These are phyloP conservation scores for Globisporangium heterothallicum DNA, from an alignment of 352 stramenopile genomes.

Conservation along the genomic window DNA sequence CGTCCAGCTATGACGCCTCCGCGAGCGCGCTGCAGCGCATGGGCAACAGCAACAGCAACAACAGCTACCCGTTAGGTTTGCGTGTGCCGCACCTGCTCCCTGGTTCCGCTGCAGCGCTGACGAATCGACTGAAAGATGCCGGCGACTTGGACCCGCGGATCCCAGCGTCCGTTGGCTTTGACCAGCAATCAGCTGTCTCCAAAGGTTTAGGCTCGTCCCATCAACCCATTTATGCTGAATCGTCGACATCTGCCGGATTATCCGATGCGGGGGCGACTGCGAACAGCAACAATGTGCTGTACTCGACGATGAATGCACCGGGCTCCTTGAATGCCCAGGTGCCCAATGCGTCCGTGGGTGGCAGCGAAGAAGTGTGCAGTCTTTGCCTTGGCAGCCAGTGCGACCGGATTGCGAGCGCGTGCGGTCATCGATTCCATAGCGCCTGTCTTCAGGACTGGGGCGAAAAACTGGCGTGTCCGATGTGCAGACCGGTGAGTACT, in stretches of 20 bases:
- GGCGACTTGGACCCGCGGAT: constrained; percentile 12
- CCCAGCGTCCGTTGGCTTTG: constrained; percentile 5
- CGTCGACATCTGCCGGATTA: not conserved
- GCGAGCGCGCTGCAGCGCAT: constrained; percentile 13
- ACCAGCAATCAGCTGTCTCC: constrained; percentile 3
- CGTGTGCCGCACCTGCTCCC: constrained; percentile 12
- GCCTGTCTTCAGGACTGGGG: constrained; percentile 65
- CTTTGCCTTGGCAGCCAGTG: constrained; percentile 42
- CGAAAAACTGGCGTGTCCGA: constrained; percentile 40
- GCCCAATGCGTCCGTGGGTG: not conserved
- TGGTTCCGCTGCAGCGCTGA: constrained; percentile 11
- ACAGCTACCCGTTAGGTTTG: not conserved
- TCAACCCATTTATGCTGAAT: constrained; percentile 8
- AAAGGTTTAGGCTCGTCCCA: not conserved
- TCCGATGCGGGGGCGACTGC: not conserved
- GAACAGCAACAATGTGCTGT: not conserved
- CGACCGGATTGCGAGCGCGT: constrained; percentile 47
- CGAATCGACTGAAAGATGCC: constrained; percentile 11
- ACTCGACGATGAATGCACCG: not conserved
- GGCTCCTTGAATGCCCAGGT: not conserved
- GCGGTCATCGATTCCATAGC: constrained; percentile 67
- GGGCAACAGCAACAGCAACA: constrained; percentile 2
- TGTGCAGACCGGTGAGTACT: constrained; percentile 37
- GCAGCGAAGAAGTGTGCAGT: constrained; percentile 26
- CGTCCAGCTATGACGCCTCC: constrained; percentile 14